phyloP scores from a whole-genome alignment of 176 grass and related monocot species.

The Thalia dealbata region DNA sequence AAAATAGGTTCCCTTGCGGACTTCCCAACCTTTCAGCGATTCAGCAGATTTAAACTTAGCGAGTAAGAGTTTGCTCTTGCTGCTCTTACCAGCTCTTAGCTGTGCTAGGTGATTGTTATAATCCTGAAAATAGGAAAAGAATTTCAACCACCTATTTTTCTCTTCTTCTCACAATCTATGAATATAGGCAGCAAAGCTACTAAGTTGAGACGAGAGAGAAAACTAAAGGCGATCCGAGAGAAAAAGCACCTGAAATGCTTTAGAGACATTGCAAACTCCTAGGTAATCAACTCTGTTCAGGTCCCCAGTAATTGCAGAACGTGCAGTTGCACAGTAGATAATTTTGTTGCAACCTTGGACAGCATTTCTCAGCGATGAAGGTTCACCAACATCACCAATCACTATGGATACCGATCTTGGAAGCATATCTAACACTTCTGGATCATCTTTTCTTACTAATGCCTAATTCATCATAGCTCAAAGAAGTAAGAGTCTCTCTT shows the following conservation, averaged over 20 bases:
- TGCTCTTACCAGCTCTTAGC: slow-evolving; percentile 94
- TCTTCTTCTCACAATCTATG: neutral
- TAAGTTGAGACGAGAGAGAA: slow-evolving; percentile 10
- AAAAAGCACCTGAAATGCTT: slow-evolving; percentile 72
- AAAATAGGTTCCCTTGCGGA: slow-evolving; percentile 68
- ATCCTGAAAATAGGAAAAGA: slow-evolving; percentile 47
- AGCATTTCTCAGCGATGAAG: slow-evolving; percentile 48
- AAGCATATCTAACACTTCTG: slow-evolving; percentile 83
- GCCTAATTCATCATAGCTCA: slow-evolving; percentile 33
- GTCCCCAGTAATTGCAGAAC: slow-evolving; percentile 86
- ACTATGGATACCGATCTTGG: slow-evolving; percentile 72
- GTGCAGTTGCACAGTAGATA: slow-evolving; percentile 94
- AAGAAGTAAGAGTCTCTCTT: neutral
- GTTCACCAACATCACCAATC: slow-evolving; percentile 87
- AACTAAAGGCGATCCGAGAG: neutral
- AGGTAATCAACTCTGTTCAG: slow-evolving; percentile 89
- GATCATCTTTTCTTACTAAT: slow-evolving; percentile 73
- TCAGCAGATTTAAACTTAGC: slow-evolving; percentile 87
- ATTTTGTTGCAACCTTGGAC: slow-evolving; percentile 84
- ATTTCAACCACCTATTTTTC: neutral
- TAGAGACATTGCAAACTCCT: slow-evolving; percentile 76
- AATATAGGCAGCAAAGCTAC: neutral
- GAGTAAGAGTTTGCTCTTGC: slow-evolving; percentile 93
- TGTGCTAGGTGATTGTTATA: slow-evolving; percentile 86
- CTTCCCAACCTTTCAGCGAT: slow-evolving; percentile 65